phyloP scores from a whole-genome alignment of 2,329 filamentous ascomycete species.

The Fusarium xyrophilum region DNA sequence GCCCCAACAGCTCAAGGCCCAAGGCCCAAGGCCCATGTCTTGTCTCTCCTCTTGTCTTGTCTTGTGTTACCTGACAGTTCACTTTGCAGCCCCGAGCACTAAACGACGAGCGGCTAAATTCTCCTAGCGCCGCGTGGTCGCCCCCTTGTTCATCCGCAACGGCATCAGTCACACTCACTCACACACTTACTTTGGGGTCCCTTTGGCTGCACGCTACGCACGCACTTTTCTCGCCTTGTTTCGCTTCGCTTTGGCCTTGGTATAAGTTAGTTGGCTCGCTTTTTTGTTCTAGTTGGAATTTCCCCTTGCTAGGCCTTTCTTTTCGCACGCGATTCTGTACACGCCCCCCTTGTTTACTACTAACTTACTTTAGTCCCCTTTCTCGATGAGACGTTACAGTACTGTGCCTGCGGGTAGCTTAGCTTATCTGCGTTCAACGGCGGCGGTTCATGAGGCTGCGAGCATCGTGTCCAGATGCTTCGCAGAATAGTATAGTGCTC shows the following conservation, averaged over 20 bases:
- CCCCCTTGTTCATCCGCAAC: conserved; percentile 37
- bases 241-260: conserved; percentile 19
- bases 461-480: neutral
- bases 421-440: conserved; percentile 19
- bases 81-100: too few relatives aligned
- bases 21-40: neutral
- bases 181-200: conserved; percentile 26
- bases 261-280: conserved; percentile 28
- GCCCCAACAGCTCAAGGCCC: neutral
- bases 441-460: neutral
- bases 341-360: conserved; percentile 30
- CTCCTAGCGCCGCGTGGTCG: conserved; percentile 38
- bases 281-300: conserved; percentile 16
- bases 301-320: conserved; percentile 1
- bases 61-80: conserved; percentile 7
- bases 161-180: conserved; percentile 41
- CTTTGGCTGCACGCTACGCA: conserved; percentile 18
- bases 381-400: conserved; percentile 15
- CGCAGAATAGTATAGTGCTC: neutral
- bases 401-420: conserved; percentile 8
- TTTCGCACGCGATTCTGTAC: neutral
- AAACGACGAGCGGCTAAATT: conserved; percentile 38
- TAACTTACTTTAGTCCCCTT: conserved; percentile 6
- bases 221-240: conserved; percentile 11
- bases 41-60: neutral